These are phyloP conservation scores for Knufia petricola DNA, from an alignment of 2,329 filamentous ascomycete species.

Conservation along the genomic window DNA sequence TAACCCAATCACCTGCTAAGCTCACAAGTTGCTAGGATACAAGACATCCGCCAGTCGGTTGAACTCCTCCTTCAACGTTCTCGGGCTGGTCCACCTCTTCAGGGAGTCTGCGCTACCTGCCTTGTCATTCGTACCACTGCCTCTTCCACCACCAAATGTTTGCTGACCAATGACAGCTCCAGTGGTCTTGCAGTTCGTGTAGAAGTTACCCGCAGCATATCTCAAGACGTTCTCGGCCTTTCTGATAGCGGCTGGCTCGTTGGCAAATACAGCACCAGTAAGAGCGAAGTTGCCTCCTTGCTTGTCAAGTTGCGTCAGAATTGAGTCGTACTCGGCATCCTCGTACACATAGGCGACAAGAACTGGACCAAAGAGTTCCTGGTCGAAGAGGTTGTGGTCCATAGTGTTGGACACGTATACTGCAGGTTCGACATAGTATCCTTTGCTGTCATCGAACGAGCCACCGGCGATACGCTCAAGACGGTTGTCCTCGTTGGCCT, in stretches of 20 bases:
- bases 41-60: constrained; percentile 22
- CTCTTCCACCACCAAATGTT: constrained; percentile 45
- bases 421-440: constrained; percentile 36
- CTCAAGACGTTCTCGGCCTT: constrained; percentile 44
- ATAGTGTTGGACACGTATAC: constrained; percentile 37
- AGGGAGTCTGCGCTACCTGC: constrained; percentile 44
- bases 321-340: constrained; percentile 32
- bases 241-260: constrained; percentile 39
- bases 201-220: constrained; percentile 49
- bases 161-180: constrained; percentile 49
- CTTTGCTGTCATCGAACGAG: constrained; percentile 29
- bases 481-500: constrained; percentile 34
- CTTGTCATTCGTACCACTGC: constrained; percentile 49
- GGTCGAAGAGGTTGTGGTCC: constrained; percentile 36
- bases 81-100: constrained; percentile 42
- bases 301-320: constrained; percentile 33
- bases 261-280: constrained; percentile 43
- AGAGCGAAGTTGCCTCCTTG: constrained; percentile 38
- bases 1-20: not conserved
- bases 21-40: constrained; percentile 19
- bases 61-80: constrained; percentile 46
- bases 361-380: constrained; percentile 43
- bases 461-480: constrained; percentile 40
- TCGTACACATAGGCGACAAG: constrained; percentile 41
- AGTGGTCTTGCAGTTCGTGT: constrained; percentile 51